Conservation (phyloP, 2,329 filamentous ascomycete species). For the Ophiostoma sp. region DNA sequence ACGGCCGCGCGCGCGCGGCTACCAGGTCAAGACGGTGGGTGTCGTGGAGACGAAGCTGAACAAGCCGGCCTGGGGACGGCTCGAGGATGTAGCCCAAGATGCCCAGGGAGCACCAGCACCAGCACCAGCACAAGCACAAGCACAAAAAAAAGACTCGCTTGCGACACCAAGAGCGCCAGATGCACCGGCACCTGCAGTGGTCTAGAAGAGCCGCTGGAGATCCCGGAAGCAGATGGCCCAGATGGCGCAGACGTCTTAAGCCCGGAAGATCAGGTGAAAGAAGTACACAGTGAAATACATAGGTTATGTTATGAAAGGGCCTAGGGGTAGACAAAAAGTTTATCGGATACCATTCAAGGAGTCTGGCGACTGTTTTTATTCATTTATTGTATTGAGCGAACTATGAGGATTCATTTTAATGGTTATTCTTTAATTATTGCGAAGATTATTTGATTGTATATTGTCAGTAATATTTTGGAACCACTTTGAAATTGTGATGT, state of each 20-base stretch:
- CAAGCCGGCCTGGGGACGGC: slow-evolving; percentile 56
- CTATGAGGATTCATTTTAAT: background rate
- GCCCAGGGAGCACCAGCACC: background rate
- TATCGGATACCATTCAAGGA: slow-evolving; percentile 1
- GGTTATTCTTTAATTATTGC: too few relatives aligned
- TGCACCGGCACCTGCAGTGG: slow-evolving; percentile 2
- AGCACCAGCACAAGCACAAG: too few relatives aligned
- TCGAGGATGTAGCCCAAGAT: slow-evolving; percentile 33
- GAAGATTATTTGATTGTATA: too few relatives aligned
- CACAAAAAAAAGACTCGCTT: background rate
- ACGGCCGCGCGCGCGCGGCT: slow-evolving; percentile 74
- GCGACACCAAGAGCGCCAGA: background rate
- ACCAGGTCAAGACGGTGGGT: slow-evolving; percentile 70
- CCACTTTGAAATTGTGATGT: too few relatives aligned
- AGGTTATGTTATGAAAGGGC: background rate
- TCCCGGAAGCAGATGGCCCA: slow-evolving; percentile 4
- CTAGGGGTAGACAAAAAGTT: background rate
- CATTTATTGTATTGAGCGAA: background rate
- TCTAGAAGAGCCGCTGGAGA: slow-evolving; percentile 13
- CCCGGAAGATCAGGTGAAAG: background rate
- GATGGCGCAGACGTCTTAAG: background rate
- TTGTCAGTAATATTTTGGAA: too few relatives aligned
- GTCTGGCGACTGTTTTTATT: background rate
- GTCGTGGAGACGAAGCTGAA: slow-evolving; percentile 57
- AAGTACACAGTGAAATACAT: background rate